Conservation (phyloP, 345 rosid species). For the Lumnitzera racemosa region DNA sequence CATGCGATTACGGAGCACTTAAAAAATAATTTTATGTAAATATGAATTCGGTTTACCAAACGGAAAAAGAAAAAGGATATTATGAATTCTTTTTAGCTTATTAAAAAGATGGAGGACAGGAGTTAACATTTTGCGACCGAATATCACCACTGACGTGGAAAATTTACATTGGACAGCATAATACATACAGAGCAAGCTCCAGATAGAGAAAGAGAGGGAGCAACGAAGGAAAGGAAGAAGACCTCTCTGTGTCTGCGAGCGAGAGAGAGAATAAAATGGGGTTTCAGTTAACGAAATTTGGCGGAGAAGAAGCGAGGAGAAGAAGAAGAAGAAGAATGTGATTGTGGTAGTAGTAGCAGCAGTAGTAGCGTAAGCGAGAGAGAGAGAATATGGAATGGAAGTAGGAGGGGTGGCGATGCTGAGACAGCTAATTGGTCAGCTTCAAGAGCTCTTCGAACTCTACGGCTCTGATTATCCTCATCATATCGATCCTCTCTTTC, state of each 20-base stretch:
- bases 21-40: too few relatives aligned
- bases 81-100: too few relatives aligned
- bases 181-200: constrained; percentile 14
- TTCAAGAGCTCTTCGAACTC: constrained; percentile 67
- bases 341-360: too few relatives aligned
- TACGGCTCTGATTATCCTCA: constrained; percentile 56
- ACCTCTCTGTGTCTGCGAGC: neutral
- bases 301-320: neutral
- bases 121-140: too few relatives aligned
- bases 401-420: constrained; percentile 89
- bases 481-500: constrained; percentile 13
- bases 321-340: too few relatives aligned
- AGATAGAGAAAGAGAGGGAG: constrained; percentile 12
- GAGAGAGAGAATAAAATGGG: constrained; percentile 5
- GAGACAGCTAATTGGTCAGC: constrained; percentile 93
- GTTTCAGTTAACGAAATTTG: constrained; percentile 3
- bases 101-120: too few relatives aligned
- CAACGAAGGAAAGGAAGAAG: constrained; percentile 6
- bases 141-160: constrained; percentile 42
- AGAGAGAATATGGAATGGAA: constrained; percentile 28
- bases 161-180: constrained; percentile 5
- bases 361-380: neutral
- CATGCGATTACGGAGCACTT: too few relatives aligned
- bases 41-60: too few relatives aligned
- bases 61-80: too few relatives aligned